Evolutionary conservation across 202 grass and related monocot species (phyloP), one percentile per base, ranked within the genome.

Genomic region (Cymbopogon flexuosus): DNA sequence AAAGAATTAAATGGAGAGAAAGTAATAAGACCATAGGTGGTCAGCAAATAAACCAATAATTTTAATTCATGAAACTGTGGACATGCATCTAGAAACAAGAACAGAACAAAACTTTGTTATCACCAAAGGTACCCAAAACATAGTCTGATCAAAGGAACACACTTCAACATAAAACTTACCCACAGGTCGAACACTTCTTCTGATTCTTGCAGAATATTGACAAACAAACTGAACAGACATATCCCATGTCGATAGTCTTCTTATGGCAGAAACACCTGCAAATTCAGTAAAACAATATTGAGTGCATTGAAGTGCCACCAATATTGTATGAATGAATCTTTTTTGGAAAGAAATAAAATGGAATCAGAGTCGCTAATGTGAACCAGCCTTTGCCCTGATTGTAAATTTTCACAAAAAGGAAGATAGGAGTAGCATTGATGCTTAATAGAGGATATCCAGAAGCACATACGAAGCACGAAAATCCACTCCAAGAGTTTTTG

Each of bases 121-220:
- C 37, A 14, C 21, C 35, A 35, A 63, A 77, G 37, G 37, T 22
- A 31, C 24, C 58, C 27, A 9, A 71, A 47, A 70, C 8, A 77
- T 22, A 13, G 60, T 84, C 40, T 13, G 10, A 4, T 2, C 57
- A 57, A 5, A 10, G 40, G 16, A 49, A 35, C 21, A 66, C 34
- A 42, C 21, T 34, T 61, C 42, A 87, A 82, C 33, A 15, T 41
- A 75, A 14, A 21, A 90, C 88, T 68, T 82, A 98, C 88, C 95
- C 92, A 78, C 95, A 98, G 45, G 95, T 98, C 11, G 95, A 93
- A 85, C 95, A 94, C 54, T 91, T 97, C 86, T 91, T 98, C 83
- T 94, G 95, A 59, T 94, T 86, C 86, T 93, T 94, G 92, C 95
- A 98, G 81, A 93, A 98, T 86, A 98, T 98, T 73, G 95, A 98